Percentiles rank a stretch among this genome's conserved stretches.
Conservation (phyloP, 2,329 filamentous ascomycete species). For the Aureobasidium sp. region DNA sequence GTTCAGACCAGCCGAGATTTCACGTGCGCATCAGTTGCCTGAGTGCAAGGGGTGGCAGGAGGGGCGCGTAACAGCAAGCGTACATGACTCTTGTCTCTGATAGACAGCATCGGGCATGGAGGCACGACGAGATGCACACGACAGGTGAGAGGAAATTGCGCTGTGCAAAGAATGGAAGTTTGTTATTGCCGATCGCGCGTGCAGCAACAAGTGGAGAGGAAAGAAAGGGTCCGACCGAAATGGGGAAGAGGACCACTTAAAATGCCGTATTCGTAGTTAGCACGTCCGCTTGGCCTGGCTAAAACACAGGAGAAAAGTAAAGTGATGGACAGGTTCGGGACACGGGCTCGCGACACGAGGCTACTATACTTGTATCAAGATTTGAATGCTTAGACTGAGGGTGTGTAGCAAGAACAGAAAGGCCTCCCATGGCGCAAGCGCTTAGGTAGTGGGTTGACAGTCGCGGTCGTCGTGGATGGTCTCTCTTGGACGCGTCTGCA, state of each 20-base stretch:
- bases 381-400: neutral
- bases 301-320: conserved; percentile 12
- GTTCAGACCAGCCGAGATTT: neutral
- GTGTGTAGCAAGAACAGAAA: neutral
- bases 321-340: conserved; percentile 11
- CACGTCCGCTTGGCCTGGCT: conserved; percentile 3
- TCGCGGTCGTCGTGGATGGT: too few species aligned
- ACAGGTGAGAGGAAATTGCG: neutral
- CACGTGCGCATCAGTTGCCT: neutral
- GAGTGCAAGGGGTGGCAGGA: neutral
- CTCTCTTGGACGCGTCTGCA: neutral
- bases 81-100: conserved; percentile 9
- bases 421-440: neutral
- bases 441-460: neutral
- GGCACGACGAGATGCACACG: neutral
- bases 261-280: conserved; percentile 1
- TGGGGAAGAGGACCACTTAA: conserved; percentile 1
- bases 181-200: conserved; percentile 2
- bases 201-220: conserved; percentile 12
- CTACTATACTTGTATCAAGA: neutral
- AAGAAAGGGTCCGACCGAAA: conserved; percentile 3
- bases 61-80: neutral
- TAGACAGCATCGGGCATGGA: neutral
- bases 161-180: conserved; percentile 7
- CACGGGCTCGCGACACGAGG: neutral